A percentile compares a stretch with the other conserved stretches of the same genome.
These are phyloP conservation scores for Casuarina equisetifolia DNA, from an alignment of 306 rosid species.

Conservation along the genomic window DNA sequence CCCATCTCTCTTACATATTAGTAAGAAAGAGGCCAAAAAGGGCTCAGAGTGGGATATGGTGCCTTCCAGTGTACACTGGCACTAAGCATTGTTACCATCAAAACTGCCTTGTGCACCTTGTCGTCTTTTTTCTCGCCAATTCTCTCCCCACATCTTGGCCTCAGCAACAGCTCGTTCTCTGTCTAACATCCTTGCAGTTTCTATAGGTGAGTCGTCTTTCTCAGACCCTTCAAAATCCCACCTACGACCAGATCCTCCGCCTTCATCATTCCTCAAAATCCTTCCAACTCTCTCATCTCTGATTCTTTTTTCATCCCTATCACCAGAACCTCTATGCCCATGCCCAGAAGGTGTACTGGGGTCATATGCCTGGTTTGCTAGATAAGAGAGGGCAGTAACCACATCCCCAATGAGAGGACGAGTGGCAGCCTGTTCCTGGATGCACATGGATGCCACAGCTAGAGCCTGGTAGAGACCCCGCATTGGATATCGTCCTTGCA, in stretches of 20 bases:
- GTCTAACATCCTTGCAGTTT: slow-evolving; percentile 69
- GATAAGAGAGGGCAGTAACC: slow-evolving; percentile 85
- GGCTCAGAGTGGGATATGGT: slow-evolving; percentile 24
- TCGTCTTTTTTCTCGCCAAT: slow-evolving; percentile 79
- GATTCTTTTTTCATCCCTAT: slow-evolving; percentile 56
- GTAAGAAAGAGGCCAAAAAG: slow-evolving; percentile 27
- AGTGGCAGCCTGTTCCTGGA: slow-evolving; percentile 88
- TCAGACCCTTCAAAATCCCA: slow-evolving; percentile 83
- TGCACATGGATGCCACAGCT: slow-evolving; percentile 96
- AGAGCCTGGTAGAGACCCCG: slow-evolving; percentile 87
- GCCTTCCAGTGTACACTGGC: slow-evolving; percentile 14
- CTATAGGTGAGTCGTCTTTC: slow-evolving; percentile 85
- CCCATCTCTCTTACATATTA: slow-evolving; percentile 14
- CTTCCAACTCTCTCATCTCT: slow-evolving; percentile 70
- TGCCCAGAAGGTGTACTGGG: slow-evolving; percentile 52
- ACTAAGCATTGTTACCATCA: slow-evolving; percentile 55
- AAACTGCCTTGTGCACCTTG: slow-evolving; percentile 66
- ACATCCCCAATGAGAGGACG: slow-evolving; percentile 92
- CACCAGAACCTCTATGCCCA: slow-evolving; percentile 55
- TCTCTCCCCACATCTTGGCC: slow-evolving; percentile 97
- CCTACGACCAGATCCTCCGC: slow-evolving; percentile 68
- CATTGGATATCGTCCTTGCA: slow-evolving; percentile 87
- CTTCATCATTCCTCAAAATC: slow-evolving; percentile 69
- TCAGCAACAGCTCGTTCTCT: slow-evolving; percentile 93
- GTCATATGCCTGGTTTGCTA: slow-evolving; percentile 79